Percentiles rank a stretch among this genome's conserved stretches.
Evolutionary conservation across 768 basidiomycete species (phyloP).

Genomic region (Boletellus sp.): DNA sequence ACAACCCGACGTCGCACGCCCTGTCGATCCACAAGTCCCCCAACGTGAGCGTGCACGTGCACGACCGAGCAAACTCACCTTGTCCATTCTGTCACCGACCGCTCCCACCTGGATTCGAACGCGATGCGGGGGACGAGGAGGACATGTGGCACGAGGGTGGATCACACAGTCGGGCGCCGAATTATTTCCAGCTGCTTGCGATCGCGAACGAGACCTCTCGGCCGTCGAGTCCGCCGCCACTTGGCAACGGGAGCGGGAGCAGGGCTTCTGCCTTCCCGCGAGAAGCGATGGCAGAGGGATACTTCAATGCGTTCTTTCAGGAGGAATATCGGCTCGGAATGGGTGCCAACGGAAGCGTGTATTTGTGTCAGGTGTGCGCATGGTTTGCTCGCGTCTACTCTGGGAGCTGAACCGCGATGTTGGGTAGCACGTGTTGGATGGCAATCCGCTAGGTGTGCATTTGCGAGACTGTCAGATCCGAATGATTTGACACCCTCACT

Average conservation of each 20-base stretch:
- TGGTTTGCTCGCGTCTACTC: not conserved
- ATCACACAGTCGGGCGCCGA: constrained; percentile 54
- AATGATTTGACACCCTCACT: constrained; percentile 1
- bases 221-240: constrained; percentile 48
- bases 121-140: constrained; percentile 18
- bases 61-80: constrained; percentile 25
- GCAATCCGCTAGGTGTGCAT: constrained; percentile 68
- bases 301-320: constrained; percentile 89
- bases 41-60: constrained; percentile 6
- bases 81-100: constrained; percentile 78
- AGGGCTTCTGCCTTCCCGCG: constrained; percentile 47
- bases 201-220: constrained; percentile 63
- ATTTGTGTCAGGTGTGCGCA: constrained; percentile 69
- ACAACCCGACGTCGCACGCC: constrained; percentile 83
- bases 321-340: constrained; percentile 88
- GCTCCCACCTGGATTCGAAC: constrained; percentile 45
- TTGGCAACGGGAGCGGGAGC: constrained; percentile 6
- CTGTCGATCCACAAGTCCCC: constrained; percentile 54
- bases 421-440: constrained; percentile 76
- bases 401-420: constrained; percentile 1
- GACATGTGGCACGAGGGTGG: constrained; percentile 38
- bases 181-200: constrained; percentile 79
- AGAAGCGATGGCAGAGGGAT: constrained; percentile 84
- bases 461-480: not conserved
- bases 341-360: constrained; percentile 93